A percentile compares a stretch with the other conserved stretches of the same genome.
Conservation (phyloP, 257 asterid genomes). For the Petunia secreta region DNA sequence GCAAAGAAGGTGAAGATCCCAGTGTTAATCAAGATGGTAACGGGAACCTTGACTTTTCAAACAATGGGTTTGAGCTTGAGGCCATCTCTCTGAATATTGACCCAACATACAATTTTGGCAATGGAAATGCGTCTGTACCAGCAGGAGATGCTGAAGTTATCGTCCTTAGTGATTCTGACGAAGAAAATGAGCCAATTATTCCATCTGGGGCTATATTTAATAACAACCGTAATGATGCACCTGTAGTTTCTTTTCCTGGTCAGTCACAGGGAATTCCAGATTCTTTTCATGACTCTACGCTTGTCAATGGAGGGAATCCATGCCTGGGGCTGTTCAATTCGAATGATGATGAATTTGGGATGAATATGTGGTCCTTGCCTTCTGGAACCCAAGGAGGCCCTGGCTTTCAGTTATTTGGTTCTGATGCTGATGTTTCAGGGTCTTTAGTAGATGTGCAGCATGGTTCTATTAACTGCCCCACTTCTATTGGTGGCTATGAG, state of each 20-base stretch:
- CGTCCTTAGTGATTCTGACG: conserved; percentile 89
- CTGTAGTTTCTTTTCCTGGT: conserved; percentile 49
- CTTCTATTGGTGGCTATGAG: conserved; percentile 56
- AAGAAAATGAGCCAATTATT: conserved; percentile 56
- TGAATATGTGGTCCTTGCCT: conserved; percentile 79
- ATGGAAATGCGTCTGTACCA: conserved; percentile 46
- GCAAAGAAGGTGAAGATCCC: conserved; percentile 80
- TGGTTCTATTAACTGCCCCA: conserved; percentile 53
- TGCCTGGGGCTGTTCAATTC: conserved; percentile 55
- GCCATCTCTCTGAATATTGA: conserved; percentile 64
- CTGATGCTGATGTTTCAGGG: conserved; percentile 71
- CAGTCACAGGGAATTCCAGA: conserved; percentile 57
- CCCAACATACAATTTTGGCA: conserved; percentile 45
- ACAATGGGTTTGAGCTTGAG: conserved; percentile 70
- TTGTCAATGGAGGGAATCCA: conserved; percentile 52
- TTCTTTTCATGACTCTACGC: conserved; percentile 56
- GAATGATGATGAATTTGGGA: conserved; percentile 69
- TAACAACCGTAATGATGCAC: conserved; percentile 43
- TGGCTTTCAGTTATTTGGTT: conserved; percentile 82
- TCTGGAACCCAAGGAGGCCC: conserved; percentile 71
- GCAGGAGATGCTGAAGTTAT: conserved; percentile 69
- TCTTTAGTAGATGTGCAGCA: conserved; percentile 68
- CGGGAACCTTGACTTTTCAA: conserved; percentile 58
- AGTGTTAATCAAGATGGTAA: conserved; percentile 89
- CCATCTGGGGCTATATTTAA: conserved; percentile 47